Evolutionary conservation across 148 eudicot species (phyloP), one percentile per base, ranked within the genome.

Genomic region (Rhododendron ovatum): DNA sequence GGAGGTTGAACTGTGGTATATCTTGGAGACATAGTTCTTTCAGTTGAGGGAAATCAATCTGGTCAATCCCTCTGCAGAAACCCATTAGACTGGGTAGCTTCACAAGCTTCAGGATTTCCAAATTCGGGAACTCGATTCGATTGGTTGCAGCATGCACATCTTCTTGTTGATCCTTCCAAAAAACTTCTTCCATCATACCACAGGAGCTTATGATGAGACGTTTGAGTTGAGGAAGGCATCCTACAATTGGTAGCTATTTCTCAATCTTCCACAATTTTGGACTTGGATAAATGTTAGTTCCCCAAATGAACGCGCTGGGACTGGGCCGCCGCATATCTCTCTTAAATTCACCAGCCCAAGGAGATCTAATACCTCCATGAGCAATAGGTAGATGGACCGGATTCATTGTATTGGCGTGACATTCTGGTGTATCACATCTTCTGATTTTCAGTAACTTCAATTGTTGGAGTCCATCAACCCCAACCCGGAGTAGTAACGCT

Each of bases 391-490:
- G 45, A 4, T 17, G 45, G 24, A 75, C 10, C 79, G 11, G 45
- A 77, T 77, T 22, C 50, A 77, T 20, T 76, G 48, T 41, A 73
- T 73, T 33, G 26, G 80, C 50, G 82, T 86, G 63, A 76, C 48
- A 39, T 79, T 39, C 79, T 48, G 74, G 75, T 82, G 86, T 87
- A 14, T 45, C 73, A 14, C 77, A 82, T 2, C 65, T 12, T 14
- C 65, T 14, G 26, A 55, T 45, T 67, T 8, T 2, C 26, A 77
- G 59, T 7, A 51, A 53, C 87, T 65, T 73, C 80, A 48, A 74
- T 48, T 53, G 41, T 73, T 33, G 43, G 41, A 73, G 78, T 85
- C 89, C 91, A 86, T 86, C 83, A 18, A 85, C 90, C 77, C 35
- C 69, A 65, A 26, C 77, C 3, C 24, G 59, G 71, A 17, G 61